A percentile compares a stretch with the other conserved stretches of the same genome.
Conservation (phyloP, 495 filamentous ascomycete genomes). For the Talaromyces stipitatus region DNA sequence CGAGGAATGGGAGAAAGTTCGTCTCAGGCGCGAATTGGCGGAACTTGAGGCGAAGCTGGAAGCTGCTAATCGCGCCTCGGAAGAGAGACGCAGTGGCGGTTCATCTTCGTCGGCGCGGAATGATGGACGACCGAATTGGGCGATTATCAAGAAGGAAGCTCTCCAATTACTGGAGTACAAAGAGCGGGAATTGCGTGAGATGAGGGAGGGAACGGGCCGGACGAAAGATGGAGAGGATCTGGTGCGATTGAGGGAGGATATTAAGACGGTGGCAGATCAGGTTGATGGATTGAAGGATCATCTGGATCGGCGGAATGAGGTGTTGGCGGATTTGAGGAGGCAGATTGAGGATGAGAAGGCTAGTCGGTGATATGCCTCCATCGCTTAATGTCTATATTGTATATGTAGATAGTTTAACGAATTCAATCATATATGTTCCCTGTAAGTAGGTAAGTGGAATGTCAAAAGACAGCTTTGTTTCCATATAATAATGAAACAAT, state of each 20-base stretch:
- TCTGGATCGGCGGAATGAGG: slow-evolving; percentile 33
- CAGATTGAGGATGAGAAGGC: slow-evolving; percentile 41
- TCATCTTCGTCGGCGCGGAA: slow-evolving; percentile 42
- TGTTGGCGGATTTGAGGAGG: slow-evolving; percentile 34
- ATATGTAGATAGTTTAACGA: neutral
- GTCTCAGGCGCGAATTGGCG: slow-evolving; percentile 80
- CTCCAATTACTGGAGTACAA: slow-evolving; percentile 70
- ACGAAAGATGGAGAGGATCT: slow-evolving; percentile 36
- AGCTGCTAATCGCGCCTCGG: slow-evolving; percentile 61
- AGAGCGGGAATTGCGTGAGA: slow-evolving; percentile 40
- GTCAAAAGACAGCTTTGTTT: no score
- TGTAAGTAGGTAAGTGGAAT: no score
- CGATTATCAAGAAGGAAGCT: slow-evolving; percentile 86
- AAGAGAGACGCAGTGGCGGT: slow-evolving; percentile 35
- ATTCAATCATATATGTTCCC: neutral
- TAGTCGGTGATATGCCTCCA: slow-evolving; percentile 19
- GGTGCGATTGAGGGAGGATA: slow-evolving; percentile 34
- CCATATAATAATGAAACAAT: neutral
- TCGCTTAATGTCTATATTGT: neutral
- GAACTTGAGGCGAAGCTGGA: slow-evolving; percentile 82
- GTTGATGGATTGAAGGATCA: slow-evolving; percentile 47
- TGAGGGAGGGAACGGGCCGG: slow-evolving; percentile 35
- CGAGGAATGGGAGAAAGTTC: slow-evolving; percentile 93
- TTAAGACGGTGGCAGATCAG: slow-evolving; percentile 43
- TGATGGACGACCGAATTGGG: slow-evolving; percentile 44